Evolutionary conservation across 1,139 yeast genomes (phyloP), one percentile per base, ranked within the genome.

Genomic region (Petasospora rhodanensis): DNA sequence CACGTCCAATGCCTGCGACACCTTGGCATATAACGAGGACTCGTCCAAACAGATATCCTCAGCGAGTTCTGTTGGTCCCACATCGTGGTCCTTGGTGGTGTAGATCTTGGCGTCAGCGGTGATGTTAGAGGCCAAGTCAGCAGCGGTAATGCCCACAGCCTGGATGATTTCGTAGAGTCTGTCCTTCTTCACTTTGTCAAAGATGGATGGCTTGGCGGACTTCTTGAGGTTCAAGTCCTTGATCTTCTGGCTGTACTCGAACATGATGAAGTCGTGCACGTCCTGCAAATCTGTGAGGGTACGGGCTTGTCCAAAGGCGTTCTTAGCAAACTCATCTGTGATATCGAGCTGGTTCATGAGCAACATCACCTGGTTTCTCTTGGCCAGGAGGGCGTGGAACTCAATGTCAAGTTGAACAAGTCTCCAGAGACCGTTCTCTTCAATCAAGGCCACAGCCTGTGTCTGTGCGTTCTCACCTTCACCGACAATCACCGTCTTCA

Each of bases 361-460:
- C n/a, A n/a, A n/a, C n/a, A n/a, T n/a, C n/a, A 82, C 75, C 26
- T 79, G 72, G 35, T 71, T 66, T 55, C 82, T 74, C 63, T 87
- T 89, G 47, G 83, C 87, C 40, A 83, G 68, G 29, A 89, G 64
- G 8, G 95, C 82, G 54, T 89, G 96, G 58, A 78, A 91, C 49
- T 86, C 96, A 46, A 87, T 72, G 55, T 91, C 97, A 33, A 87
- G 70, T 45, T 76, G 80, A 9, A 86, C 81, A 43, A 89, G 79
- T 54, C 91, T 75, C 98, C 98, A 93, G 42, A 91, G 66, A 55
- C 89, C 96, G 57, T 85, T 91, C 61, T 86, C 96, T 36, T 66
- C 72, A 35, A 81, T 59, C 30, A 80, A 64, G 45, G 72, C 72
- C 45, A 67, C 72, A 14, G 76, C 79, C 18, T 58, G 61, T 1